Evolutionary conservation across 2,329 filamentous ascomycete species (phyloP).

Genomic region (Metarhizium robertsii): DNA sequence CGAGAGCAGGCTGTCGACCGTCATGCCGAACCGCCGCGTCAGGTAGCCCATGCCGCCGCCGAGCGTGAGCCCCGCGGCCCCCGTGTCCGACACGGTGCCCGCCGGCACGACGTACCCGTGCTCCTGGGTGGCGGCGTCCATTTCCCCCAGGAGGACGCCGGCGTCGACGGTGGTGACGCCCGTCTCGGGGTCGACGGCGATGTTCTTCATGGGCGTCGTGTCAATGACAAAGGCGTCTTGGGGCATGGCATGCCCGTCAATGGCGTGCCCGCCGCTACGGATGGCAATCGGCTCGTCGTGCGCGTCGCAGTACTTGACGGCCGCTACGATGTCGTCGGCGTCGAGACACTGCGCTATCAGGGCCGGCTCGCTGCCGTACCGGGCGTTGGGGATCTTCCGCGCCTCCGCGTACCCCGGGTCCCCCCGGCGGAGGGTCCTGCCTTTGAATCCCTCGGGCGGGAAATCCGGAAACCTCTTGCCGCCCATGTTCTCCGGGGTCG

Average conservation of each 20-base stretch:
- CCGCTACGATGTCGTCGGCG: not conserved
- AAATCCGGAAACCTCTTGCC: not conserved
- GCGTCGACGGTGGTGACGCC: not conserved
- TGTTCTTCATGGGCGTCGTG: not conserved
- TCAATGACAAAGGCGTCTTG: conserved; percentile 2
- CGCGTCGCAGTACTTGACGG: not conserved
- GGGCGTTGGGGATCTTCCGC: not conserved
- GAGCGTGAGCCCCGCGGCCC: not conserved
- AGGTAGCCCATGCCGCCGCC: conserved; percentile 2
- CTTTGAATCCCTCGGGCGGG: not conserved
- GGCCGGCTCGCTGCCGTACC: not conserved
- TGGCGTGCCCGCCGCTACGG: conserved; percentile 2
- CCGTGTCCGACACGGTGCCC: not conserved
- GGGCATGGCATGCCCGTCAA: conserved; percentile 1
- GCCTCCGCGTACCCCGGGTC: not conserved
- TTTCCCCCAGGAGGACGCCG: not conserved
- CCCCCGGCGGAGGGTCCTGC: not conserved
- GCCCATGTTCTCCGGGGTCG: not conserved
- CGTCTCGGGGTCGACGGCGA: not conserved
- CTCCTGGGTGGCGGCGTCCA: not conserved
- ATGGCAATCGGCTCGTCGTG: not conserved
- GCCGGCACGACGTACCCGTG: not conserved
- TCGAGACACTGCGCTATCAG: not conserved
- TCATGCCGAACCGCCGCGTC: not conserved
- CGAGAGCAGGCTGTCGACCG: not conserved